phyloP scores from a whole-genome alignment of 345 rosid species.

The Conringia planisiliqua region DNA sequence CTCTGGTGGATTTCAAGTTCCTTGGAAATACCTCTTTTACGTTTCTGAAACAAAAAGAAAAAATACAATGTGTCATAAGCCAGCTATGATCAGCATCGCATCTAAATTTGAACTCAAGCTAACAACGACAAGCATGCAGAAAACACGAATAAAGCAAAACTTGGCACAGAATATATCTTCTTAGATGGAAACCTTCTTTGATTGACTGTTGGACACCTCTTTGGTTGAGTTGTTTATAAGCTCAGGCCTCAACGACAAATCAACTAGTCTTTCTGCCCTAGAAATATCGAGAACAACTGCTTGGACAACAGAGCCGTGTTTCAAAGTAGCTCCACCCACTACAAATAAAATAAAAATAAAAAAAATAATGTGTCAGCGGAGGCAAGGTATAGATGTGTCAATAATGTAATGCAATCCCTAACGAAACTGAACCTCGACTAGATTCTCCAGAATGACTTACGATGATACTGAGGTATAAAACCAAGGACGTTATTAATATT shows the following conservation, averaged over 20 bases:
- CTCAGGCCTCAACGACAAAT: slow-evolving; percentile 78
- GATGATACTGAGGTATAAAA: slow-evolving; percentile 71
- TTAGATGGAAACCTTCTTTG: slow-evolving; percentile 54
- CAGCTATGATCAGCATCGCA: background rate
- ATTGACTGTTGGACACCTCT: slow-evolving; percentile 39
- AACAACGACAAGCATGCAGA: slow-evolving; percentile 5
- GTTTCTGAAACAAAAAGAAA: slow-evolving; percentile 49
- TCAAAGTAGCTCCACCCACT: slow-evolving; percentile 62
- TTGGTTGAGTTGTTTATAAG: slow-evolving; percentile 43
- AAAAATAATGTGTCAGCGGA: slow-evolving; percentile 9
- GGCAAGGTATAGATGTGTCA: background rate
- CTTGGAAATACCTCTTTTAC: slow-evolving; percentile 59
- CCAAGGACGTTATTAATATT: slow-evolving; percentile 62
- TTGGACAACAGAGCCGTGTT: slow-evolving; percentile 57
- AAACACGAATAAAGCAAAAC: background rate
- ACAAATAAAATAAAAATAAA: no score
- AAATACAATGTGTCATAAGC: slow-evolving; percentile 7
- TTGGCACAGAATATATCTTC: slow-evolving; percentile 4
- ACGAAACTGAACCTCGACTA: background rate
- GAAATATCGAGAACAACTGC: slow-evolving; percentile 84
- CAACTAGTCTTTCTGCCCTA: slow-evolving; percentile 75
- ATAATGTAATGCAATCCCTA: background rate
- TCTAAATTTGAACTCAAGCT: background rate
- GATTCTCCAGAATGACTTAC: slow-evolving; percentile 44
- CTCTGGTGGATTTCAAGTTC: slow-evolving; percentile 70